Evolutionary conservation across 345 rosid genomes (phyloP).

Genomic region (Diplotaxis tenuifolia): DNA sequence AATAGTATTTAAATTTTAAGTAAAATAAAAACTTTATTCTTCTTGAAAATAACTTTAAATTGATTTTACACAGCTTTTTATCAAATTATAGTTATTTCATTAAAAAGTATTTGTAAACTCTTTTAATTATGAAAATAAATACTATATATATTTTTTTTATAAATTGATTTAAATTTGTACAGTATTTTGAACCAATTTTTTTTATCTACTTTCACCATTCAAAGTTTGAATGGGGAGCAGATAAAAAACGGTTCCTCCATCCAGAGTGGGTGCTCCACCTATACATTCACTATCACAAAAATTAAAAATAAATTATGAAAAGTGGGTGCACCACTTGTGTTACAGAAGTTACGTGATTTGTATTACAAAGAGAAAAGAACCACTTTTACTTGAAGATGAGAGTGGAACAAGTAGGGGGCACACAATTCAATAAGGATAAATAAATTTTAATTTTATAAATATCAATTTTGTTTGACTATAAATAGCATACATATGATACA

Average conservation of each 20-base stretch:
- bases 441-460: no score
- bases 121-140: background rate
- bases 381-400: no score
- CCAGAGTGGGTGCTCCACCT: background rate
- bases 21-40: background rate
- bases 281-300: background rate
- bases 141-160: background rate
- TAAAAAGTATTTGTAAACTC: background rate
- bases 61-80: background rate
- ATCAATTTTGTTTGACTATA: no score
- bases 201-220: no score
- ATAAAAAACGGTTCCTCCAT: background rate
- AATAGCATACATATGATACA: background rate
- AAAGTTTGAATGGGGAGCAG: background rate
- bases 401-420: background rate
- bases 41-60: background rate
- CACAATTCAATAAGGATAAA: no score
- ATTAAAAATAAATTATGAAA: background rate
- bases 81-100: background rate
- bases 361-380: no score
- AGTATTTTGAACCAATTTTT: no score
- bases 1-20: background rate
- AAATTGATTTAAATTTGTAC: background rate
- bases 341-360: no score
- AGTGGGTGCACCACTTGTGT: background rate